Evolutionary conservation across 305 asterid species (phyloP).

Genomic region (Solanum hybrid): DNA sequence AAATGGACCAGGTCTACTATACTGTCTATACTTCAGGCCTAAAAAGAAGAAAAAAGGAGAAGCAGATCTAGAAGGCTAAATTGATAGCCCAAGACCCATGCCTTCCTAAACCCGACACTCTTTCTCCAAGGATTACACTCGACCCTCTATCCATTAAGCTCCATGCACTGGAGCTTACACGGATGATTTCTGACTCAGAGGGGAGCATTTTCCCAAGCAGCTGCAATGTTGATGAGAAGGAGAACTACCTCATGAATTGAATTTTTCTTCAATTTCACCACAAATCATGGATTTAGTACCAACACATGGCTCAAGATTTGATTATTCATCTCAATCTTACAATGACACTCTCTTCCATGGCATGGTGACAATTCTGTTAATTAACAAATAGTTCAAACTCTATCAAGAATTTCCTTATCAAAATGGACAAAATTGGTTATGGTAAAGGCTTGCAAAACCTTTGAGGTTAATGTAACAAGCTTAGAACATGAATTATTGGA

Average conservation of each 20-base stretch:
- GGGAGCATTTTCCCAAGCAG: not conserved
- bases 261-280: not conserved
- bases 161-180: not conserved
- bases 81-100: not conserved
- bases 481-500: not conserved
- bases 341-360: not conserved
- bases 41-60: not conserved
- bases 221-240: not conserved
- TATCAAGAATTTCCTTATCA: not conserved
- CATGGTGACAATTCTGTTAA: not conserved
- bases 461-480: not conserved
- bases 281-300: not conserved
- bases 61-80: not conserved
- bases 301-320: not conserved
- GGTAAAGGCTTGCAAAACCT: not conserved
- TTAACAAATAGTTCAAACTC: not conserved
- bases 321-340: not conserved
- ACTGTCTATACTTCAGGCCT: not conserved
- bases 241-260: not conserved
- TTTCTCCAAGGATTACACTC: not conserved
- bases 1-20: not conserved
- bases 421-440: not conserved
- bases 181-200: not conserved
- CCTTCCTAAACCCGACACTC: not conserved
- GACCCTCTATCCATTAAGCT: not conserved